phyloP scores from a whole-genome alignment of 2,329 filamentous ascomycete species.

The Didymosphaeria variabile region DNA sequence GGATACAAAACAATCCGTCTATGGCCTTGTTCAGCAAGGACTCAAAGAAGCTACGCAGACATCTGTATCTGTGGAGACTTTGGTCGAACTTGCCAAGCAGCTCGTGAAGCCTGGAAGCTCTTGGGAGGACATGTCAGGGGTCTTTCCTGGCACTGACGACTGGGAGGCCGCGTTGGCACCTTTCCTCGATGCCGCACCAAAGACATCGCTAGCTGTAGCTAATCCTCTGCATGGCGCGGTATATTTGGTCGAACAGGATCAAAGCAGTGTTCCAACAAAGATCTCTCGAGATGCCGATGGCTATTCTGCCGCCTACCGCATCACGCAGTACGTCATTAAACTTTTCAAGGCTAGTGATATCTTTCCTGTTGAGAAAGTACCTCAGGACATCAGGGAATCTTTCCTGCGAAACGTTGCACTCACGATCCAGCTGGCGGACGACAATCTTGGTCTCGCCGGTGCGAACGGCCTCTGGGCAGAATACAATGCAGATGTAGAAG shows the following conservation, averaged over 20 bases:
- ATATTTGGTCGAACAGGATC: constrained; percentile 63
- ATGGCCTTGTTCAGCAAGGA: constrained; percentile 62
- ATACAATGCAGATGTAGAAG: constrained; percentile 58
- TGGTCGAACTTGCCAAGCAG: constrained; percentile 64
- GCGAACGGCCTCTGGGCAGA: constrained; percentile 63
- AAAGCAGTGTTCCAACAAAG: constrained; percentile 24
- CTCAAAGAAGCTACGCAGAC: constrained; percentile 56
- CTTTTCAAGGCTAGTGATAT: constrained; percentile 60
- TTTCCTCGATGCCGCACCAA: constrained; percentile 64
- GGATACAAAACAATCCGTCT: constrained; percentile 56
- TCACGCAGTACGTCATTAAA: constrained; percentile 74
- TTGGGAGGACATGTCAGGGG: constrained; percentile 48
- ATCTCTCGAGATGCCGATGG: constrained; percentile 71
- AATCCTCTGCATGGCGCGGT: constrained; percentile 76
- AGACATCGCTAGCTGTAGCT: constrained; percentile 75
- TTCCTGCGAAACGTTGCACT: constrained; percentile 62
- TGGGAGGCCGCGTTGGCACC: constrained; percentile 72
- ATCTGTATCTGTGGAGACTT: constrained; percentile 61
- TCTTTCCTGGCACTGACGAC: constrained; percentile 70
- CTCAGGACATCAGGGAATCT: constrained; percentile 24
- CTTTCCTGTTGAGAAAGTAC: constrained; percentile 45
- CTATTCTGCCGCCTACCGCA: constrained; percentile 76
- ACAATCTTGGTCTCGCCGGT: constrained; percentile 66
- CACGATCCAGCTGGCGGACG: constrained; percentile 65
- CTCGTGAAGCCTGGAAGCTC: constrained; percentile 48